Evolutionary conservation across 495 filamentous ascomycete species (phyloP).

Genomic region (Penicillium taxi): DNA sequence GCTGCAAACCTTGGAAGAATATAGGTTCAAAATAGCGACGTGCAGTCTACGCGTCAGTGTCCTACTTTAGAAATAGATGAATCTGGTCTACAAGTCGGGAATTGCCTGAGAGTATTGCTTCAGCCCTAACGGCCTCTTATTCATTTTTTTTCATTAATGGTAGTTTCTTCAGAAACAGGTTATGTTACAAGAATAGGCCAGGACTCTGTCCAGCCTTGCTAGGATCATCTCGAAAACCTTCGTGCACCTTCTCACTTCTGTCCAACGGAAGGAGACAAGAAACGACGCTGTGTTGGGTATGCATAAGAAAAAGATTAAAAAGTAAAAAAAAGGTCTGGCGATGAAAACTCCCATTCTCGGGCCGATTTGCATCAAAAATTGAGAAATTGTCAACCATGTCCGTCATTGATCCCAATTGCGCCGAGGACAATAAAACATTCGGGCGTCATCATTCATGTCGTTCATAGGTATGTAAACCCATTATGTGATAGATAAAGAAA

Average conservation of each 20-base stretch:
- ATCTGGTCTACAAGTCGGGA: no score
- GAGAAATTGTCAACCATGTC: slow-evolving; percentile 19
- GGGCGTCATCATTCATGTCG: slow-evolving; percentile 22
- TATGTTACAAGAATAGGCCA: background rate
- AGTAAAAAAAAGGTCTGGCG: slow-evolving; percentile 2
- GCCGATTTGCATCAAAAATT: slow-evolving; percentile 11
- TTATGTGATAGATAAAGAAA: slow-evolving; percentile 8
- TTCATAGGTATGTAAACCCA: slow-evolving; percentile 16
- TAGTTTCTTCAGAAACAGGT: background rate
- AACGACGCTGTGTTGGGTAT: slow-evolving; percentile 23
- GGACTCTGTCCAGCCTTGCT: background rate
- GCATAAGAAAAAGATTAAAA: slow-evolving; percentile 12
- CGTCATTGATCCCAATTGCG: slow-evolving; percentile 21
- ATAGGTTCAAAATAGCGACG: no score
- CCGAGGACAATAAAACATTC: slow-evolving; percentile 25
- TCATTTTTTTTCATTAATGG: no score
- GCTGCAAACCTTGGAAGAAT: no score
- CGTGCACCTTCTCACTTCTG: slow-evolving; percentile 5
- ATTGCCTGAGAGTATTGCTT: no score
- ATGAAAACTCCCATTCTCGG: slow-evolving; percentile 16
- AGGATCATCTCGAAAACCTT: slow-evolving; percentile 4
- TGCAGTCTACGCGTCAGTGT: no score
- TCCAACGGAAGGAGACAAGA: slow-evolving; percentile 5
- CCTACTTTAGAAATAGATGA: no score
- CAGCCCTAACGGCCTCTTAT: no score